Percentiles rank a stretch among this genome's conserved stretches.
Conservation (phyloP, 345 rosid species). For the Arabidopsis thaliana region TAIR10.1 NC_003070.9:18259001-18259500, state of each 20-base stretch:
- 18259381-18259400: conserved; percentile 27
- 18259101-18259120: conserved; percentile 83
- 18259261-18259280: conserved; percentile 81
- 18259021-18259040: conserved; percentile 26
- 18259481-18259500: conserved; percentile 32
- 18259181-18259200: conserved; percentile 95
- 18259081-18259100: conserved; percentile 54
- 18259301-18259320: conserved; percentile 92
- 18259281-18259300: conserved; percentile 90
- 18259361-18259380: conserved; percentile 22
- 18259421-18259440: conserved; percentile 8
- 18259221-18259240: conserved; percentile 98
- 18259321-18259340: conserved; percentile 7
- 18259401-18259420: conserved; percentile 15
- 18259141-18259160: conserved; percentile 89
- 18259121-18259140: conserved; percentile 97
- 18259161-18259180: conserved; percentile 87
- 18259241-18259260: conserved; percentile 88
- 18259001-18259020: conserved; percentile 23
- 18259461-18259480: background rate
- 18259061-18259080: conserved; percentile 30
- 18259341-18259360: conserved; percentile 11
- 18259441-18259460: conserved; percentile 1
- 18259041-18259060: conserved; percentile 14
- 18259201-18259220: conserved; percentile 93